Base-by-base conservation (phyloP, 2,329 filamentous ascomycete species). In the Apiospora aurea region DNA sequence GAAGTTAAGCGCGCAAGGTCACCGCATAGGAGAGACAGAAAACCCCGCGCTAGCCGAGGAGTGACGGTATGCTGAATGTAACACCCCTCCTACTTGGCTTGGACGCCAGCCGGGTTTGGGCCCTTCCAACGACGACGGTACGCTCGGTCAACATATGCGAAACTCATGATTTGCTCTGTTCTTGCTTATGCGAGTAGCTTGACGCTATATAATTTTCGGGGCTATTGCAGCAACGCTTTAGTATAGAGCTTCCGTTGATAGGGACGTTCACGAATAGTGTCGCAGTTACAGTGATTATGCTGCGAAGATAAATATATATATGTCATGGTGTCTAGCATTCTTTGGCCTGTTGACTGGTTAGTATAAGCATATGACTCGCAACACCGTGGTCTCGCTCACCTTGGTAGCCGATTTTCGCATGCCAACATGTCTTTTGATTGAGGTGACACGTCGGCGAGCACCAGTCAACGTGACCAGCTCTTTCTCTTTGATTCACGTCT, bases 361-460 rank as follows among this genome's bases (percentile, higher is more conserved):
- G 57, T 41, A 41, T 24, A 14, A 13, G 21, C 7, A 64, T 41
- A 11, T 3, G 1, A n/a, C 18, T 13, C 34, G 34, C 21, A 6
- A n/a, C 57, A 18, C 34, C 4, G 21, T 10, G 14, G 4, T 14
- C 38, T 47, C 18, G 69, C 75, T 70, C 75, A 77, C 76, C 75
- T 71, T 66, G 71, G 53, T 44, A 72, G 69, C 72, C 26, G 47
- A 26, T 18, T 72, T 72, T 72, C 73, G 71, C 47, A 74, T 73
- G 77, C 78, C 78, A 78, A 80, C 76, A 77, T 77, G 78, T 79
- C 77, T 77, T 75, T 73, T 66, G 7, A n/a, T 64, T 41, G 18
- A n/a, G 34, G 34, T 10, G 57, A 64, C 57, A 64, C 57, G 34
- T n/a, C 57, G 57, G 57, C 57, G 57, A 38, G n/a, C 57, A 64